Evolutionary conservation across 1,139 yeast species (phyloP).

Genomic region (Geotrichum bryndzae): DNA sequence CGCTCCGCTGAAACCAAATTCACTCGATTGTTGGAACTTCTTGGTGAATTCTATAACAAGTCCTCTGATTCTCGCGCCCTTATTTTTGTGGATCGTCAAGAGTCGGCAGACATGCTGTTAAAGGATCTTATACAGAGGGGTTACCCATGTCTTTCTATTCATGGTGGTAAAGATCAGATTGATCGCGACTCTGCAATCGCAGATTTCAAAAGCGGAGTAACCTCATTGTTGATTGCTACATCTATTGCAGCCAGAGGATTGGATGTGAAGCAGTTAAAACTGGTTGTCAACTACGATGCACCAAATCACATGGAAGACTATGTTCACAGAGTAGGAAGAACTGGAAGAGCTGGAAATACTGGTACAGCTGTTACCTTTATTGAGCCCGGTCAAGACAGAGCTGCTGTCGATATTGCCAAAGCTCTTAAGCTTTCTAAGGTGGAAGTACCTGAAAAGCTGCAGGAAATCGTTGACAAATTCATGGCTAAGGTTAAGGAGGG

Average conservation of each 20-base stretch:
- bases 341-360: conserved; percentile 81
- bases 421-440: conserved; percentile 55
- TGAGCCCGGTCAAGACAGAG: conserved; percentile 55
- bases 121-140: conserved; percentile 53
- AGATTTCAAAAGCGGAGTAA: conserved; percentile 60
- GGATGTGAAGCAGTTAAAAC: conserved; percentile 74
- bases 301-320: conserved; percentile 93
- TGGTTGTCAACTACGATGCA: conserved; percentile 83
- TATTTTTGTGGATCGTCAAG: conserved; percentile 83
- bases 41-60: conserved; percentile 42
- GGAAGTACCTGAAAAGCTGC: conserved; percentile 49
- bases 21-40: conserved; percentile 45
- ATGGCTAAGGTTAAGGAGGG: conserved; percentile 62
- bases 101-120: conserved; percentile 65
- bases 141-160: conserved; percentile 60
- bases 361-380: conserved; percentile 81
- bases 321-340: conserved; percentile 93
- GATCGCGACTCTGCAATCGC: conserved; percentile 74
- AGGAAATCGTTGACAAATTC: conserved; percentile 52
- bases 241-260: conserved; percentile 93
- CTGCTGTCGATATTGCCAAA: conserved; percentile 56
- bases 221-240: conserved; percentile 73
- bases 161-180: conserved; percentile 87
- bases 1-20: conserved; percentile 50
- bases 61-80: conserved; percentile 50